These are phyloP conservation scores for Aspergillus bridgeri DNA, from an alignment of 495 filamentous ascomycete genomes.

Conservation along the genomic window DNA sequence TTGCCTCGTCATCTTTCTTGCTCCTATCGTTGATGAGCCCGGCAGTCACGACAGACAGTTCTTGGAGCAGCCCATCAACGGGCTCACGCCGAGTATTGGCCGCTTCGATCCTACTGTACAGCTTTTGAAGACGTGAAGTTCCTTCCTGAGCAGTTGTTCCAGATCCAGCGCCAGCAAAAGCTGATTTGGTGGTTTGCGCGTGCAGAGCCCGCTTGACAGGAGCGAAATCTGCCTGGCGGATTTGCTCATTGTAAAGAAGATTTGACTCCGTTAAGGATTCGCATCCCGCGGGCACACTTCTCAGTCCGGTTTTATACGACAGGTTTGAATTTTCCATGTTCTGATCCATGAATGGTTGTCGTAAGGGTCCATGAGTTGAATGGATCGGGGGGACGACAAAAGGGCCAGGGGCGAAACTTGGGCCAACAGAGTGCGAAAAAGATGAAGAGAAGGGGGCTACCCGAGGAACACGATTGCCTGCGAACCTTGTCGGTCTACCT, in stretches of 20 bases:
- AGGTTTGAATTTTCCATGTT: neutral
- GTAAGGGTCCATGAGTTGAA: neutral
- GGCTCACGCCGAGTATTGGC: constrained; percentile 20
- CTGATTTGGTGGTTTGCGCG: neutral
- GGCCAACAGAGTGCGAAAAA: neutral
- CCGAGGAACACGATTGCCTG: neutral
- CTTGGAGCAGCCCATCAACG: constrained; percentile 21
- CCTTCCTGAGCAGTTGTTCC: neutral
- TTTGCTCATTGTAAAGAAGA: neutral
- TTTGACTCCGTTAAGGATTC: neutral
- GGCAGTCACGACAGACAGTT: constrained; percentile 21
- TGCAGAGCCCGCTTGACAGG: neutral
- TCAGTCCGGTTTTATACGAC: neutral
- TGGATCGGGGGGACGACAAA: neutral
- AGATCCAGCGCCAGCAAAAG: neutral
- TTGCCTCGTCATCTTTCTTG: neutral
- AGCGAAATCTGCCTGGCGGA: neutral
- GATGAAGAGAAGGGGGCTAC: neutral
- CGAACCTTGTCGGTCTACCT: constrained; percentile 5
- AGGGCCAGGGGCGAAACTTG: neutral
- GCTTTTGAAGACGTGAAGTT: constrained; percentile 7
- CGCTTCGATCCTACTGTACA: constrained; percentile 27
- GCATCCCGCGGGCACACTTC: neutral
- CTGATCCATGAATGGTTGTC: neutral
- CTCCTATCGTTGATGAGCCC: constrained; percentile 10